phyloP scores from a whole-genome alignment of 257 asterid genomes.

The Nicotiana knightiana region DNA sequence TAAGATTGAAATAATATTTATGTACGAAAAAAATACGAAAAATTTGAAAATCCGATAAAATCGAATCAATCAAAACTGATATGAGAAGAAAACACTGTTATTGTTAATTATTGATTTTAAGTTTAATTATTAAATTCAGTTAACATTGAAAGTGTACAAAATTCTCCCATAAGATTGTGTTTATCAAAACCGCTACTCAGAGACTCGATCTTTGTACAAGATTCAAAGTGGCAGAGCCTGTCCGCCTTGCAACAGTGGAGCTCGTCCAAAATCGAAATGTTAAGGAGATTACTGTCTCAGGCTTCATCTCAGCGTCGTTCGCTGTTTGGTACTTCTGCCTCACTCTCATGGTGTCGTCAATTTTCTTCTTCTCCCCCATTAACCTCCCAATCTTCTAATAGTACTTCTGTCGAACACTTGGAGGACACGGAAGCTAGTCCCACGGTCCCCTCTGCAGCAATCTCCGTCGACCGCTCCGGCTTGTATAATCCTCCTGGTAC shows the following conservation, averaged over 20 bases:
- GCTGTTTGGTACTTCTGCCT: constrained; percentile 14
- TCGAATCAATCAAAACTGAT: no score
- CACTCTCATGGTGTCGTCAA: constrained; percentile 27
- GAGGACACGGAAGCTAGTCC: constrained; percentile 30
- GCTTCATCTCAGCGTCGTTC: constrained; percentile 43
- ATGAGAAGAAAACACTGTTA: no score
- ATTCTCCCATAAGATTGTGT: no score
- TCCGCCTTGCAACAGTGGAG: not conserved
- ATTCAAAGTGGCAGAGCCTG: no score
- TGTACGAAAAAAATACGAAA: no score
- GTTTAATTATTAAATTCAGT: no score
- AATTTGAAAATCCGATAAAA: no score
- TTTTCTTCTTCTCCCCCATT: constrained; percentile 27
- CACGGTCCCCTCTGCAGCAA: constrained; percentile 41
- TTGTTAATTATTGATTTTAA: no score
- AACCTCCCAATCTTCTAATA: constrained; percentile 29
- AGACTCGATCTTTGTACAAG: not conserved
- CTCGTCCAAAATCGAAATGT: constrained; percentile 33
- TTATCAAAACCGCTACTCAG: no score
- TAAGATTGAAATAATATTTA: no score
- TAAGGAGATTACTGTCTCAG: constrained; percentile 33
- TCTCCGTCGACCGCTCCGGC: constrained; percentile 83
- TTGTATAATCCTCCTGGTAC: constrained; percentile 63
- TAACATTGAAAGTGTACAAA: no score
- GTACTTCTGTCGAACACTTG: constrained; percentile 58